Evolutionary conservation across 108 stramenopile genomes (phyloP), one percentile per base, ranked within the genome.

Genomic region (Cyclotella baltica): DNA sequence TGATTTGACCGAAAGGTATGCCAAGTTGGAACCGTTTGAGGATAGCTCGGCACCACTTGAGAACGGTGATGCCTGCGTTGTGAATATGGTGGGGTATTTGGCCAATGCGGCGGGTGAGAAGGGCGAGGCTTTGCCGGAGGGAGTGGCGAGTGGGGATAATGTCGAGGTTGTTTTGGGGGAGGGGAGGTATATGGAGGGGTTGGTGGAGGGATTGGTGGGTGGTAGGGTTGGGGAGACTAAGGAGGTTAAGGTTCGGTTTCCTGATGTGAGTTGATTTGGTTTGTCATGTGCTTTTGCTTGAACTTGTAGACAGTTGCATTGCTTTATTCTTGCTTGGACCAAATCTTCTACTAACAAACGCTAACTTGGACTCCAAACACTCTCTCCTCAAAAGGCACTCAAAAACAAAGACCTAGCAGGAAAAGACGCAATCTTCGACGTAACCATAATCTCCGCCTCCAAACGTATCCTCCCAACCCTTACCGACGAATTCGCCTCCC

Each of bases 381-480:
- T 25, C 15, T 36, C 46, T 37, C 36, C 19, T 20, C 28, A 0
- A 66, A 70, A 91, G 90, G 84, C 86, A 61, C 78, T 96, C 65
- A 84, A 81, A 69, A 93, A 96, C 86, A 93, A 93, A 70, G 85
- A 89, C 4, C 80, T 96, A 29, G 92, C 92, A 0, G 96, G 95
- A 53, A 96, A 96, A 74, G 83, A 85, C 35, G 97, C 97, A n/a
- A 80, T 96, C 30, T 98, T 98, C 67, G 96, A 96, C 73, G 95
- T 98, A 25, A 85, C 88, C 34, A 88, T 95, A 27, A 51, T 90
- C 29, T 87, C 88, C 36, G 90, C 93, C 6, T 87, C 89, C 61
- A 86, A 75, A 25, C 89, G 96, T 30, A 84, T 77, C 29, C 68
- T 96, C 29, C 97, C 97, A n/a, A 93, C 94, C 70, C 38, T 96